These are phyloP conservation scores for Brassica hybrid DNA, from an alignment of 441 rosid species.

Conservation along the genomic window DNA sequence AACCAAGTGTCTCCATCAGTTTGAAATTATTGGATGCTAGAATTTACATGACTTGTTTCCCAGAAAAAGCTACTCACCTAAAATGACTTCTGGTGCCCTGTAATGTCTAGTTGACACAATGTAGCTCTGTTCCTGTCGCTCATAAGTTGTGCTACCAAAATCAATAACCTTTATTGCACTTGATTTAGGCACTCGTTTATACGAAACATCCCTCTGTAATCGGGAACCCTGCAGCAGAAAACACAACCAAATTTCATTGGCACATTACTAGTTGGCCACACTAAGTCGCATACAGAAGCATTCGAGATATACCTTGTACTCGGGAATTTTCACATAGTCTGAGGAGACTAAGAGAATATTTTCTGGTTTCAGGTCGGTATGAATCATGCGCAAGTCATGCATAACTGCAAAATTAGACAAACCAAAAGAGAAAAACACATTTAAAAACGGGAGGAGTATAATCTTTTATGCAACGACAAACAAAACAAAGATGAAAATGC, in stretches of 20 bases:
- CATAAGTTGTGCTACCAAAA: conserved; percentile 87
- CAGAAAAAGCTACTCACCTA: conserved; percentile 51
- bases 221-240: conserved; percentile 51
- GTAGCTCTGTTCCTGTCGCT: conserved; percentile 75
- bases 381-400: conserved; percentile 83
- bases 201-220: conserved; percentile 57
- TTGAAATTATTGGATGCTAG: background rate
- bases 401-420: conserved; percentile 61
- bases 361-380: conserved; percentile 90
- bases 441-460: background rate
- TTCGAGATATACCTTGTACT: conserved; percentile 60
- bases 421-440: background rate
- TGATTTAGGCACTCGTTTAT: conserved; percentile 76
- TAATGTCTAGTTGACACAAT: conserved; percentile 87
- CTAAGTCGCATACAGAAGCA: background rate
- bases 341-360: conserved; percentile 74
- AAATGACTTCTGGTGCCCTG: conserved; percentile 91
- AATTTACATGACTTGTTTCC: background rate
- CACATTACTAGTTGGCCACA: background rate
- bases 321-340: conserved; percentile 77
- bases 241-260: background rate
- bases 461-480: conserved; percentile 18
- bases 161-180: conserved; percentile 83
- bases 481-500: conserved; percentile 36
- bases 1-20: conserved; percentile 20